These are phyloP conservation scores for Zostera marina DNA, from an alignment of 116 monocot species.

Conservation along the genomic window DNA sequence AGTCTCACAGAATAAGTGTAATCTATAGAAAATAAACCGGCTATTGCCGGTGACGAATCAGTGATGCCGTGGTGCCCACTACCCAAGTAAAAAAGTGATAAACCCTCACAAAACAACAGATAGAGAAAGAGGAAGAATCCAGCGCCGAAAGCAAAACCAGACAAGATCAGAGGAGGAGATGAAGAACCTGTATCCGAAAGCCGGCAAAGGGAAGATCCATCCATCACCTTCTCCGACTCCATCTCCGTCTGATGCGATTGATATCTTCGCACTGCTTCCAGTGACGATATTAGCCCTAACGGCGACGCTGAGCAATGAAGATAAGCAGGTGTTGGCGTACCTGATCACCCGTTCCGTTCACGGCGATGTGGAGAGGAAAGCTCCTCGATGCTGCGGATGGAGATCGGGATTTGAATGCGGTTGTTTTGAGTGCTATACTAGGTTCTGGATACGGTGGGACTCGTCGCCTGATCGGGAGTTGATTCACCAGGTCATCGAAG, in stretches of 20 bases:
- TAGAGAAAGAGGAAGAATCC: background rate
- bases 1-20: too few relatives aligned
- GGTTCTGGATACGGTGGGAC: conserved; percentile 87
- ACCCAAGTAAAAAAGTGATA: background rate
- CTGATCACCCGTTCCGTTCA: conserved; percentile 33
- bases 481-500: conserved; percentile 72
- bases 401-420: conserved; percentile 45
- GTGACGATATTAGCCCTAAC: conserved; percentile 34
- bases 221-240: conserved; percentile 21
- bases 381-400: background rate
- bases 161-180: conserved; percentile 7
- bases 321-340: conserved; percentile 73
- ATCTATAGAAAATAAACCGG: too few relatives aligned
- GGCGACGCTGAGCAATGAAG: conserved; percentile 35
- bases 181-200: conserved; percentile 41
- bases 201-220: conserved; percentile 41
- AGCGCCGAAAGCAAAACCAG: background rate
- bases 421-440: conserved; percentile 80
- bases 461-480: conserved; percentile 48
- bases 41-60: too few relatives aligned
- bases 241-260: conserved; percentile 10
- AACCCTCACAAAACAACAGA: conserved; percentile 4
- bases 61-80: too few relatives aligned
- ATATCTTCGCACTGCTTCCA: conserved; percentile 50
- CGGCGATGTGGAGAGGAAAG: background rate